These are phyloP conservation scores for Lupinus albus DNA, from an alignment of 306 rosid genomes.

Conservation along the genomic window DNA sequence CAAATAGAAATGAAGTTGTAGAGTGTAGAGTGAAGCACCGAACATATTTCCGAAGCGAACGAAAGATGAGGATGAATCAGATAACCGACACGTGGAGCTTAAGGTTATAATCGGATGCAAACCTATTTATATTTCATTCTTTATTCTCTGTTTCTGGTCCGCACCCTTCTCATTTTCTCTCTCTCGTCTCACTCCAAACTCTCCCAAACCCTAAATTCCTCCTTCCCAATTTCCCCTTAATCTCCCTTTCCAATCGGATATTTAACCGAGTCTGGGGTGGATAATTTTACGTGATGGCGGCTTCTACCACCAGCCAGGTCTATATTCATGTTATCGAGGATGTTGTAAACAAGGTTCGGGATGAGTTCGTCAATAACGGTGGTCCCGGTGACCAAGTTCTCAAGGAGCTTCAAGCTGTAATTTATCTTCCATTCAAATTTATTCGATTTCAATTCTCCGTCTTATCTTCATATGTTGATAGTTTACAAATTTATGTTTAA, in stretches of 20 bases:
- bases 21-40: background rate
- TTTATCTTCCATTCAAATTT: background rate
- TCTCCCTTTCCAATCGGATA: too few relatives aligned
- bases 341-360: constrained; percentile 82
- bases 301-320: constrained; percentile 73
- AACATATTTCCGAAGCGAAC: background rate
- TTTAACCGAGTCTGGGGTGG: too few relatives aligned
- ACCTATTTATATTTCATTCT: constrained; percentile 95
- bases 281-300: constrained; percentile 51
- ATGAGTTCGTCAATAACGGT: constrained; percentile 73
- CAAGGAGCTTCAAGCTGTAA: constrained; percentile 94
- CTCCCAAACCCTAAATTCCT: constrained; percentile 38
- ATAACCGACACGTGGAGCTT: constrained; percentile 65
- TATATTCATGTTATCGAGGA: constrained; percentile 84
- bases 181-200: too few relatives aligned
- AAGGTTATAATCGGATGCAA: constrained; percentile 78
- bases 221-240: background rate
- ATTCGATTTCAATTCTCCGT: background rate
- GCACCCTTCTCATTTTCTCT: constrained; percentile 30
- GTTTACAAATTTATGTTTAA: too few relatives aligned
- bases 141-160: constrained; percentile 69
- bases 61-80: constrained; percentile 43
- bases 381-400: constrained; percentile 87
- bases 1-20: too few relatives aligned
- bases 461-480: too few relatives aligned